phyloP scores from a whole-genome alignment of 2,329 filamentous ascomycete genomes.

The Curvularia sp. region DNA sequence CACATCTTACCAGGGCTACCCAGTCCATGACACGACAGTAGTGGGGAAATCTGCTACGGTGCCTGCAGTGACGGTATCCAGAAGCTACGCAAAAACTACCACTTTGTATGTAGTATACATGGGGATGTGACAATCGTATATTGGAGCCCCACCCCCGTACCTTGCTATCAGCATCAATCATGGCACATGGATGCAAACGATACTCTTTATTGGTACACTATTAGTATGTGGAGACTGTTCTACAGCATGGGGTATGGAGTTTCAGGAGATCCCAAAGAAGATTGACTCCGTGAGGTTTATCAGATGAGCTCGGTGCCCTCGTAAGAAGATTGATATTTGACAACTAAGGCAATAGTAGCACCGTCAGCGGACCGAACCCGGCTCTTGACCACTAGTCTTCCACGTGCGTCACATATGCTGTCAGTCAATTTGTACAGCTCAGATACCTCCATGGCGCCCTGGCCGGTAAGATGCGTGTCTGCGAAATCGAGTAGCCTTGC shows the following conservation, averaged over 20 bases:
- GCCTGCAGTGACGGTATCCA: background rate
- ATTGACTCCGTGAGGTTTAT: background rate
- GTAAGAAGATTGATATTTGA: constrained; percentile 11
- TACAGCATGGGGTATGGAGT: background rate
- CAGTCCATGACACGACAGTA: background rate
- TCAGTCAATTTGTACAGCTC: constrained; percentile 43
- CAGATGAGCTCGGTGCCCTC: constrained; percentile 1
- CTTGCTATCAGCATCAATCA: background rate
- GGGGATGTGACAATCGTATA: background rate
- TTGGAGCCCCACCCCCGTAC: background rate
- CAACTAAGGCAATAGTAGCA: constrained; percentile 6
- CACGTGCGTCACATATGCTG: constrained; percentile 29
- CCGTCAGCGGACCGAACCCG: constrained; percentile 15
- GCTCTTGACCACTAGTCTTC: constrained; percentile 15
- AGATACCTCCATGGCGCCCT: constrained; percentile 31
- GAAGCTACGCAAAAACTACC: background rate
- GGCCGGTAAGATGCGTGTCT: constrained; percentile 42
- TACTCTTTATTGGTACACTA: background rate
- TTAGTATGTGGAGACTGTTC: background rate
- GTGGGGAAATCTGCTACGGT: background rate
- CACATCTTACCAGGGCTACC: background rate
- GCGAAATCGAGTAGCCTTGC: constrained; percentile 39
- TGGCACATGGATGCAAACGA: background rate
- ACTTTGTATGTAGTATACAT: background rate
- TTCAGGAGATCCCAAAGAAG: background rate